Conservation (phyloP, 2,329 filamentous ascomycete genomes). For the Ophiostoma perfectum region DNA sequence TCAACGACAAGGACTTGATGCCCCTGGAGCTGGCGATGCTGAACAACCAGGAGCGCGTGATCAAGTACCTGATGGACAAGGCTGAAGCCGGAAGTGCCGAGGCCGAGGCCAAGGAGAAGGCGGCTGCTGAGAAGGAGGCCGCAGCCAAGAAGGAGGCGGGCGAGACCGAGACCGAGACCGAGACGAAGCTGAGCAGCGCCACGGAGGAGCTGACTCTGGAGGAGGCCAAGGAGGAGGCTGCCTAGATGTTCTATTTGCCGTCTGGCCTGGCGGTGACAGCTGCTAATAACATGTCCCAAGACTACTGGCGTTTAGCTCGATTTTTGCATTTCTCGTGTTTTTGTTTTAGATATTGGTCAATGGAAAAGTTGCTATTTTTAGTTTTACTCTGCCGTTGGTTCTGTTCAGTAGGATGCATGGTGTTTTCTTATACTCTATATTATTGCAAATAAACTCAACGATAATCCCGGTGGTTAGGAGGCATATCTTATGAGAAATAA, state of each 20-base stretch:
- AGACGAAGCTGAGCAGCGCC: neutral
- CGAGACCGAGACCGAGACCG: neutral
- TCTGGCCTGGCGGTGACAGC: too few species aligned
- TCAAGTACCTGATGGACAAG: slow-evolving; percentile 51
- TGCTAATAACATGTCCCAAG: neutral
- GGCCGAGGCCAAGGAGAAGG: slow-evolving; percentile 7
- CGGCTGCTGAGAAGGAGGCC: neutral
- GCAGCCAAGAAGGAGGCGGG: neutral
- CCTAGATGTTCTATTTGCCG: neutral
- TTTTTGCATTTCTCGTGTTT: neutral
- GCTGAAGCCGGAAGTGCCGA: slow-evolving; percentile 8
- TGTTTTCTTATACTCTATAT: too few species aligned
- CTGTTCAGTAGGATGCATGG: too few species aligned
- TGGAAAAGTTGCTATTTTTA: neutral
- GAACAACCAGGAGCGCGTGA: slow-evolving; percentile 60
- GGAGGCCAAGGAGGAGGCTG: neutral
- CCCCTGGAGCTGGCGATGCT: slow-evolving; percentile 69
- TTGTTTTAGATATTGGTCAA: neutral
- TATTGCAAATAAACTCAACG: too few species aligned
- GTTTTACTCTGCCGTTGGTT: too few species aligned
- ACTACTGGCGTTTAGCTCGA: slow-evolving; percentile 5
- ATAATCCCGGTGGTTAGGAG: too few species aligned
- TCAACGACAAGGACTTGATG: slow-evolving; percentile 80
- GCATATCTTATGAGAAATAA: too few species aligned
- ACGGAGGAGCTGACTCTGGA: neutral